Evolutionary conservation across 495 filamentous ascomycete genomes (phyloP).

Genomic region (Pyrenopolyporus hunteri): DNA sequence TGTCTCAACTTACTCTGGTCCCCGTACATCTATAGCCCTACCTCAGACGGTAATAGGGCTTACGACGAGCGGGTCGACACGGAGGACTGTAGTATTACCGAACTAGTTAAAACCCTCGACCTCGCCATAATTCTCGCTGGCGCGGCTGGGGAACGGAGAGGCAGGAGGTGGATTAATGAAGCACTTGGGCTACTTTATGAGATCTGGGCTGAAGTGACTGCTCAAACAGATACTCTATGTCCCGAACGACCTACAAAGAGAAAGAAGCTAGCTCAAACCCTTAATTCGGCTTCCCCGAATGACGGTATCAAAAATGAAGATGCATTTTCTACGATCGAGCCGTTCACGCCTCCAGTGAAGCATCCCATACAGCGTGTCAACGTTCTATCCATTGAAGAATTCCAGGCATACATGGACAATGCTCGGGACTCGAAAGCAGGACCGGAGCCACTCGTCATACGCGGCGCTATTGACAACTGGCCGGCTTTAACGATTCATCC

Average conservation of each 20-base stretch:
- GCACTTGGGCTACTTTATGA: conserved; percentile 55
- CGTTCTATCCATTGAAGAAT: conserved; percentile 62
- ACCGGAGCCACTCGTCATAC: conserved; percentile 72
- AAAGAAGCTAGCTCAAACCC: conserved; percentile 23
- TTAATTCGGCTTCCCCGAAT: conserved; percentile 6
- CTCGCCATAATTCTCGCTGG: conserved; percentile 84
- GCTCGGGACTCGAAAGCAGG: conserved; percentile 30
- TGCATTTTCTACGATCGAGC: conserved; percentile 49
- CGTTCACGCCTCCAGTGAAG: conserved; percentile 50
- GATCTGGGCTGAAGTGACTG: conserved; percentile 26
- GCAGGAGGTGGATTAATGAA: conserved; percentile 65
- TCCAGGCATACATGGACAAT: conserved; percentile 66
- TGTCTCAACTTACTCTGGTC: conserved; percentile 52
- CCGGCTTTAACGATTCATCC: conserved; percentile 71
- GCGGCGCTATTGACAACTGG: conserved; percentile 69
- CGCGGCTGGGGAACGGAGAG: conserved; percentile 56
- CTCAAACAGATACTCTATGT: neutral
- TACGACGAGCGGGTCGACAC: conserved; percentile 1
- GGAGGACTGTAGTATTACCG: conserved; percentile 46
- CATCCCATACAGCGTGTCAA: conserved; percentile 44
- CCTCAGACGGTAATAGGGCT: conserved; percentile 25
- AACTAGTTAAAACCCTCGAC: conserved; percentile 72
- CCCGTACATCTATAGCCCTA: conserved; percentile 22
- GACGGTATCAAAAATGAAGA: conserved; percentile 27
- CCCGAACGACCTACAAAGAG: conserved; percentile 35